Conservation (phyloP, 352 stramenopile species). For the Phytophthora constricta region DNA sequence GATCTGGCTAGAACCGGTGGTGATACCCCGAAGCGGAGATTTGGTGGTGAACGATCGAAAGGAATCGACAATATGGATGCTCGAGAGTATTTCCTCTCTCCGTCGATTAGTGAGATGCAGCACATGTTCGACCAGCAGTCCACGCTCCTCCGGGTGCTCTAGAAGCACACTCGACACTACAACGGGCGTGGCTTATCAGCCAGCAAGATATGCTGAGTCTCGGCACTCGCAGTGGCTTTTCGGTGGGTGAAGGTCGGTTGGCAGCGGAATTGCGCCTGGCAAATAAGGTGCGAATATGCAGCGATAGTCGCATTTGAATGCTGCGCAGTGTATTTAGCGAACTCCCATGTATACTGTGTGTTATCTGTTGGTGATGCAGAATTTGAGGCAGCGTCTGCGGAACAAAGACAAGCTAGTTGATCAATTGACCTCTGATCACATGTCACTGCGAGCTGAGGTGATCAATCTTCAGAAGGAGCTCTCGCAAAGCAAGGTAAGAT, state of each 20-base stretch:
- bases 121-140: conserved; percentile 91
- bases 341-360: too few relatives aligned
- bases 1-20: conserved; percentile 50
- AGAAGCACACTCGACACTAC: conserved; percentile 75
- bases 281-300: conserved; percentile 73
- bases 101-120: conserved; percentile 88
- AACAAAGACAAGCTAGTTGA: conserved; percentile 89
- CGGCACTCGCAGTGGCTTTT: conserved; percentile 57
- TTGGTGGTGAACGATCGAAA: conserved; percentile 55
- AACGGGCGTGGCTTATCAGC: conserved; percentile 79
- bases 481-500: conserved; percentile 59
- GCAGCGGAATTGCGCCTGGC: conserved; percentile 81
- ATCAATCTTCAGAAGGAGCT: conserved; percentile 69
- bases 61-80: conserved; percentile 66
- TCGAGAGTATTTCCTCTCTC: conserved; percentile 81
- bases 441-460: conserved; percentile 58
- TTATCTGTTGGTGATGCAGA: too few relatives aligned
- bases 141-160: conserved; percentile 69
- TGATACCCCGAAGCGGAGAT: conserved; percentile 40
- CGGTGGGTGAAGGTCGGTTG: conserved; percentile 82
- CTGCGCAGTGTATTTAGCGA: too few relatives aligned
- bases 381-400: conserved; percentile 73
- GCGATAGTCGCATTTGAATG: too few relatives aligned
- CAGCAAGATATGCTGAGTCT: conserved; percentile 77
- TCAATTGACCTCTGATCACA: conserved; percentile 80